A percentile compares a stretch with the other conserved stretches of the same genome.
Conservation (phyloP, 495 filamentous ascomycete species). For the Penicillium angulare region DNA sequence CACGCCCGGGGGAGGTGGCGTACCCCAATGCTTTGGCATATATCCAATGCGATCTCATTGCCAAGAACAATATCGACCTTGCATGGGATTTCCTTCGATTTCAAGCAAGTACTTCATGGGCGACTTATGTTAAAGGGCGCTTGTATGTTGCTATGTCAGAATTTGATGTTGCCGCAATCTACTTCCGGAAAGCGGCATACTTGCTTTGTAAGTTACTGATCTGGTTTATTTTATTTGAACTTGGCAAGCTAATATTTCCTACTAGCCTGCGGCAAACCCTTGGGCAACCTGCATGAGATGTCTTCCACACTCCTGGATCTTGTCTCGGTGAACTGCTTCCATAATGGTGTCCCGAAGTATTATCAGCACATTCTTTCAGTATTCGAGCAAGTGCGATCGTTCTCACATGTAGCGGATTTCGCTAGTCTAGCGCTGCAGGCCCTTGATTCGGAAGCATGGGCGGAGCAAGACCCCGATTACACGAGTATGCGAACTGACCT, state of each 20-base stretch:
- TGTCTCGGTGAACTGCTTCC: conserved; percentile 69
- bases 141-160: conserved; percentile 71
- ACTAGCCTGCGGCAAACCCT: conserved; percentile 41
- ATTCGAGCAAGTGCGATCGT: conserved; percentile 72
- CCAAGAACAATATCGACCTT: conserved; percentile 65
- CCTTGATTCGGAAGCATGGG: conserved; percentile 38
- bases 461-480: conserved; percentile 42
- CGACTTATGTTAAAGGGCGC: conserved; percentile 83
- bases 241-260: not conserved
- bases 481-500: conserved; percentile 56
- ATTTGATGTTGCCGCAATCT: conserved; percentile 65
- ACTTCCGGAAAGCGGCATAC: conserved; percentile 81
- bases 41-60: conserved; percentile 71
- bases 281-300: conserved; percentile 48
- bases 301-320: conserved; percentile 64
- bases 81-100: conserved; percentile 75
- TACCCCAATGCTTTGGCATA: conserved; percentile 48
- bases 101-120: conserved; percentile 63
- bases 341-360: conserved; percentile 75
- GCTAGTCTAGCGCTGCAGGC: conserved; percentile 75
- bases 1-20: conserved; percentile 42
- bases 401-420: conserved; percentile 81
- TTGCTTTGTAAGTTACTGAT: conserved; percentile 66
- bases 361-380: conserved; percentile 82
- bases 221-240: not conserved